These are phyloP conservation scores for Exophiala sp. DNA, from an alignment of 2,329 filamentous ascomycete genomes.

Conservation along the genomic window DNA sequence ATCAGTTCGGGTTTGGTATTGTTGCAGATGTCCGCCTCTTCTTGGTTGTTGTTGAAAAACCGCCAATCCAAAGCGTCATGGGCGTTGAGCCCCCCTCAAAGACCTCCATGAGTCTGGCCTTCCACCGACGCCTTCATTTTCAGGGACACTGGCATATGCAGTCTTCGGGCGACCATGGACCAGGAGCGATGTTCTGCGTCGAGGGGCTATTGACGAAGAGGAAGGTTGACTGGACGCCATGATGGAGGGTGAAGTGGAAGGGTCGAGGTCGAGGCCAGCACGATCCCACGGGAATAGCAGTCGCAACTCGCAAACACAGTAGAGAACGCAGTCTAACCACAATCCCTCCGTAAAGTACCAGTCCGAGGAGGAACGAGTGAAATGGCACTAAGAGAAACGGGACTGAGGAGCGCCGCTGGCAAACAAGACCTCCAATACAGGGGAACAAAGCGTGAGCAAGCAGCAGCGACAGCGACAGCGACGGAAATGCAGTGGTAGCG, in stretches of 20 bases:
- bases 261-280: neutral
- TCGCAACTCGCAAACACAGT: slow-evolving; percentile 6
- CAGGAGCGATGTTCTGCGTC: slow-evolving; percentile 38
- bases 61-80: slow-evolving; percentile 23
- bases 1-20: slow-evolving; percentile 11
- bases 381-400: neutral
- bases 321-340: too few species aligned
- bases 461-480: neutral
- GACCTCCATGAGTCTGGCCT: slow-evolving; percentile 19
- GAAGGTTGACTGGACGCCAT: slow-evolving; percentile 28
- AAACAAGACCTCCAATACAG: neutral
- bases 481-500: neutral
- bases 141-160: slow-evolving; percentile 21
- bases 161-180: slow-evolving; percentile 37
- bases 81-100: slow-evolving; percentile 7
- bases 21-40: slow-evolving; percentile 9
- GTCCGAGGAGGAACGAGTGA: slow-evolving; percentile 1
- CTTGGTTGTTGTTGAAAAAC: slow-evolving; percentile 18
- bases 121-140: neutral
- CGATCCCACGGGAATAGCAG: neutral
- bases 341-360: neutral
- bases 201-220: slow-evolving; percentile 29
- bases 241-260: slow-evolving; percentile 1
- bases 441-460: neutral
- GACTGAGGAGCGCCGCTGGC: neutral